These are phyloP conservation scores for Fusarium dlaminii DNA, from an alignment of 2,329 filamentous ascomycete genomes.

Conservation along the genomic window DNA sequence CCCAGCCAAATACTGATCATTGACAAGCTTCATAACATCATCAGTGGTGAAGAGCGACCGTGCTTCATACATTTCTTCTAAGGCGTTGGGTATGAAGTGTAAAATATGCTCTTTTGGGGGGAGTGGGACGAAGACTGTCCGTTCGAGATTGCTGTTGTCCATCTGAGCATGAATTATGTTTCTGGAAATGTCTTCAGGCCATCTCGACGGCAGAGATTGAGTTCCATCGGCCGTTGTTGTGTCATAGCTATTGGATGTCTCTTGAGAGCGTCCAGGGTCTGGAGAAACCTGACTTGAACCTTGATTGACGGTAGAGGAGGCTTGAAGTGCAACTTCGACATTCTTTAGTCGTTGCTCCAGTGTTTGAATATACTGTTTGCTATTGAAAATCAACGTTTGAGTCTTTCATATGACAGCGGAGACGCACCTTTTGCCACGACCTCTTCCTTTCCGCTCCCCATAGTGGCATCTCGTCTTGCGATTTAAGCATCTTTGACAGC, in stretches of 20 bases:
- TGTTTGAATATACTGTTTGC: neutral
- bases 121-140: neutral
- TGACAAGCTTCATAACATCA: neutral
- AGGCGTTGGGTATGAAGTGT: neutral
- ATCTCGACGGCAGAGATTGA: neutral
- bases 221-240: neutral
- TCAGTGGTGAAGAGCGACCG: neutral
- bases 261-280: accelerated
- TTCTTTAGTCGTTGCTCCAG: neutral
- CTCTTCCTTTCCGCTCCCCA: neutral
- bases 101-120: neutral
- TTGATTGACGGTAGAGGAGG: accelerated
- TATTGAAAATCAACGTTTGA: accelerated
- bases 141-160: neutral
- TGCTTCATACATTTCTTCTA: neutral
- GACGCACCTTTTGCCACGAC: neutral
- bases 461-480: neutral
- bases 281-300: accelerated
- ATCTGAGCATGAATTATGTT: neutral
- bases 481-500: neutral
- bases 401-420: accelerated
- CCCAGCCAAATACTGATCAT: neutral
- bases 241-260: accelerated
- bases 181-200: neutral
- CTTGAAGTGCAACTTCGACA: neutral